Conservation (phyloP, 129 eudicot species). For the Flaveria robusta region DNA sequence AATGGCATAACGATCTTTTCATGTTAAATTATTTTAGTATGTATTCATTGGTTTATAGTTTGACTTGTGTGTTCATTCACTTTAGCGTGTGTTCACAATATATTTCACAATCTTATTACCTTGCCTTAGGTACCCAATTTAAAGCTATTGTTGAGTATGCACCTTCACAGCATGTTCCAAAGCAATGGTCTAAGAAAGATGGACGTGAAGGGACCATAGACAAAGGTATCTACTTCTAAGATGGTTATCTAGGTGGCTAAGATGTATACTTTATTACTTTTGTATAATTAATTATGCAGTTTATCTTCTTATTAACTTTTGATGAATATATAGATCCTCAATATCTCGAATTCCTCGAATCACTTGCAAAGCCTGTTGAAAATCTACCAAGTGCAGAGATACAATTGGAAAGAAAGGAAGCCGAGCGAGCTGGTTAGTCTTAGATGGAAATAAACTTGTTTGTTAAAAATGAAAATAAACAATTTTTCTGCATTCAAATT, state of each 20-base stretch:
- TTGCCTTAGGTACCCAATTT: slow-evolving; percentile 69
- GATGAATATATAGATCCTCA: slow-evolving; percentile 70
- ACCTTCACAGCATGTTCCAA: slow-evolving; percentile 95
- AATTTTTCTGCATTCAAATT: background rate
- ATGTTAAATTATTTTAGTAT: background rate
- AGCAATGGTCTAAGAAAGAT: slow-evolving; percentile 76
- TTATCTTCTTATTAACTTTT: slow-evolving; percentile 19
- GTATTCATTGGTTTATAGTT: background rate
- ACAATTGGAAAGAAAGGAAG: slow-evolving; percentile 94
- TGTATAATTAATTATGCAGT: slow-evolving; percentile 9
- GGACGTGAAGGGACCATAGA: slow-evolving; percentile 88
- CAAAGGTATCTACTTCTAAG: slow-evolving; percentile 65
- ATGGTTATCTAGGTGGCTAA: background rate
- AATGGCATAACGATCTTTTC: slow-evolving; percentile 9
- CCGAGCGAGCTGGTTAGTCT: slow-evolving; percentile 87
- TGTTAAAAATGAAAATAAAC: slow-evolving; percentile 5
- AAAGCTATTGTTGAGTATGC: slow-evolving; percentile 87
- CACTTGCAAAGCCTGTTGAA: slow-evolving; percentile 83
- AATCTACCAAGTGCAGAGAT: slow-evolving; percentile 97
- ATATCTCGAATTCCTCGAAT: slow-evolving; percentile 84
- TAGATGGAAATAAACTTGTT: slow-evolving; percentile 17
- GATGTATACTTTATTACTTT: slow-evolving; percentile 24
- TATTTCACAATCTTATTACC: background rate
- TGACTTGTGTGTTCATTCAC: slow-evolving; percentile 8
- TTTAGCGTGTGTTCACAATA: background rate